These are phyloP conservation scores for Ochromonas danica DNA, from an alignment of 108 stramenopile species.

Conservation along the genomic window DNA sequence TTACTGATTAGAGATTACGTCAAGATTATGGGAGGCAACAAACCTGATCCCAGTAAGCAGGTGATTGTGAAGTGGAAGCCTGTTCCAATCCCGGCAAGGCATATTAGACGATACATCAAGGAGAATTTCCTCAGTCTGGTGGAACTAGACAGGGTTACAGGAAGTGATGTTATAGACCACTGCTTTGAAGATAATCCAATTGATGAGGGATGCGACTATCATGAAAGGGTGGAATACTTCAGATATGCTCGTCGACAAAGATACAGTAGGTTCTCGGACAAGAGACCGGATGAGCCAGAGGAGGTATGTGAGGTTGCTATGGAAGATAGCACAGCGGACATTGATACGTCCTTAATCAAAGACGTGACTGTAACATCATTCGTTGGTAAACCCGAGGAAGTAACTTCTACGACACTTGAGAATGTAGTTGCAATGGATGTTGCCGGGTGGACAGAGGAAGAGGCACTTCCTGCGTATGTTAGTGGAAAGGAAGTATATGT, in stretches of 20 bases:
- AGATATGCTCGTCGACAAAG: slow-evolving; percentile 5
- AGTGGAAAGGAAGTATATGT: slow-evolving; percentile 16
- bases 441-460: slow-evolving; percentile 4
- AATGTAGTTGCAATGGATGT: slow-evolving; percentile 2
- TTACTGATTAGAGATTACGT: not conserved
- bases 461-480: slow-evolving; percentile 14
- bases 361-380: slow-evolving; percentile 15
- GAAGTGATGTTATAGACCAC: slow-evolving; percentile 15
- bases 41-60: slow-evolving; percentile 4
- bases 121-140: slow-evolving; percentile 15
- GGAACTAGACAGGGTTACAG: slow-evolving; percentile 14
- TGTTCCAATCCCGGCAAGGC: slow-evolving; percentile 13
- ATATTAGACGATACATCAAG: slow-evolving; percentile 6
- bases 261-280: slow-evolving; percentile 15
- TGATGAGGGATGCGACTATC: slow-evolving; percentile 9
- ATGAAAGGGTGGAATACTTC: slow-evolving; percentile 10
- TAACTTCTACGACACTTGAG: slow-evolving; percentile 9
- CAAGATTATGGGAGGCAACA: not conserved
- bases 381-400: slow-evolving; percentile 13
- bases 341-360: slow-evolving; percentile 17
- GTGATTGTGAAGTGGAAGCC: slow-evolving; percentile 9
- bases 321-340: slow-evolving; percentile 9
- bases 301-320: slow-evolving; percentile 15
- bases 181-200: slow-evolving; percentile 9
- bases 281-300: slow-evolving; percentile 8